phyloP scores from a whole-genome alignment of 306 rosid species.

The Senna siamea region DNA sequence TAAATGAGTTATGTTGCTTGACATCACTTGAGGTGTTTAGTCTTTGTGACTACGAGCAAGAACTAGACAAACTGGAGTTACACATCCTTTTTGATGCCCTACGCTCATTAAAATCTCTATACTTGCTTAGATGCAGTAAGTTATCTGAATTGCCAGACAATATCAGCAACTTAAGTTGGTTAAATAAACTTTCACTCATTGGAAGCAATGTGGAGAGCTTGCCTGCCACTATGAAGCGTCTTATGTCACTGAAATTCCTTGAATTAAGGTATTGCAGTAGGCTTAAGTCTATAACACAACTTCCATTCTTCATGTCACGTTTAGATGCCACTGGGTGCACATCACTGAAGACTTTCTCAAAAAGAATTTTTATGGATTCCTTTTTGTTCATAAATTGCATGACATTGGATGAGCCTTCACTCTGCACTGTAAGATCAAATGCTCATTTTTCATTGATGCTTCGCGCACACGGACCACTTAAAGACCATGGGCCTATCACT shows the following conservation, averaged over 20 bases:
- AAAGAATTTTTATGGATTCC: neutral
- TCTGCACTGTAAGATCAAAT: neutral
- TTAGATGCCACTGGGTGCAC: constrained; percentile 34
- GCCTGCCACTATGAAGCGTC: neutral
- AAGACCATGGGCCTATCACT: neutral
- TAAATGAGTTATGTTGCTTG: constrained; percentile 10
- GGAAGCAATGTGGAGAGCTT: too few relatives aligned
- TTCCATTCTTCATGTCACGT: constrained; percentile 24
- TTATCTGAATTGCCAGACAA: neutral
- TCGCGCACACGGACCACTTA: too few relatives aligned
- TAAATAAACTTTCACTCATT: too few relatives aligned
- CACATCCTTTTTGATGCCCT: constrained; percentile 24
- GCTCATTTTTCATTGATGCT: neutral
- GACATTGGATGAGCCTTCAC: neutral
- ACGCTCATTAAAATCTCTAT: neutral
- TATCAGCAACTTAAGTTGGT: neutral
- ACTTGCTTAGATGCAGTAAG: neutral
- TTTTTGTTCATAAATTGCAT: neutral
- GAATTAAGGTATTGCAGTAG: neutral
- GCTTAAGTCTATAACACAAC: constrained; percentile 37
- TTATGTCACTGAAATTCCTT: neutral
- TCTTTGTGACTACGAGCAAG: neutral
- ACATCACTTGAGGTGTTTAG: constrained; percentile 1
- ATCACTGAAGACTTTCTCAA: constrained; percentile 16
- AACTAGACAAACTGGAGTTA: neutral